phyloP scores from a whole-genome alignment of 352 stramenopile genomes.

The Globisporangium orthogonon region DNA sequence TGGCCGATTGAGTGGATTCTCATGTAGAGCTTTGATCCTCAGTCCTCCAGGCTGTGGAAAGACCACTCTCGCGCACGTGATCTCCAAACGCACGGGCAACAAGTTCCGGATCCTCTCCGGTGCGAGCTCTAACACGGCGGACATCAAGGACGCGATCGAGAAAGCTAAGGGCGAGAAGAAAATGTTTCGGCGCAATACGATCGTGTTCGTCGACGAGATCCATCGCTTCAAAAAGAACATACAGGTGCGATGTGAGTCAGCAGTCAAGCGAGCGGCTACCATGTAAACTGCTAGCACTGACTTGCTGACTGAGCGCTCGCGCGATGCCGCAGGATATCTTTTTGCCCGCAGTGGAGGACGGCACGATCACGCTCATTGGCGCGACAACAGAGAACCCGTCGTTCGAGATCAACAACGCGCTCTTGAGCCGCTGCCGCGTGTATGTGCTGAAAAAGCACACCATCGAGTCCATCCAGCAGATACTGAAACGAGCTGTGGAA shows the following conservation, averaged over 20 bases:
- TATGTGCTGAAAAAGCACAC: slow-evolving; percentile 75
- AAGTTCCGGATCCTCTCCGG: slow-evolving; percentile 75
- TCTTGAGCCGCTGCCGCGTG: slow-evolving; percentile 74
- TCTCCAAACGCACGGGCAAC: slow-evolving; percentile 52
- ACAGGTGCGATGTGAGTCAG: slow-evolving; percentile 22
- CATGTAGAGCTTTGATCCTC: background rate
- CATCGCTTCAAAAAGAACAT: slow-evolving; percentile 88
- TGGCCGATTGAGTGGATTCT: slow-evolving; percentile 3
- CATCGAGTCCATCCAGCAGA: slow-evolving; percentile 45
- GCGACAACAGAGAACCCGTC: slow-evolving; percentile 88
- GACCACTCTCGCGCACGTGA: slow-evolving; percentile 76
- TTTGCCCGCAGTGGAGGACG: slow-evolving; percentile 74
- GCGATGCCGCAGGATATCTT: slow-evolving; percentile 54
- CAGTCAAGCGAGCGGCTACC: background rate
- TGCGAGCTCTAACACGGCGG: slow-evolving; percentile 56
- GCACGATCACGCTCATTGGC: slow-evolving; percentile 84
- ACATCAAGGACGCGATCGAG: slow-evolving; percentile 74
- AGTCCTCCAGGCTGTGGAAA: slow-evolving; percentile 83
- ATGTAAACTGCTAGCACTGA: background rate
- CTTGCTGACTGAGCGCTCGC: background rate
- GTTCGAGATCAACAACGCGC: slow-evolving; percentile 84
- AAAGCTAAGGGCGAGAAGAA: slow-evolving; percentile 58
- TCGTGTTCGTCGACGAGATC: slow-evolving; percentile 88
- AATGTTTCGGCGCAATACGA: slow-evolving; percentile 56
- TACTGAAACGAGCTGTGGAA: slow-evolving; percentile 55